Conservation (phyloP, 208 protist species). For the Crithidia sp. region DNA sequence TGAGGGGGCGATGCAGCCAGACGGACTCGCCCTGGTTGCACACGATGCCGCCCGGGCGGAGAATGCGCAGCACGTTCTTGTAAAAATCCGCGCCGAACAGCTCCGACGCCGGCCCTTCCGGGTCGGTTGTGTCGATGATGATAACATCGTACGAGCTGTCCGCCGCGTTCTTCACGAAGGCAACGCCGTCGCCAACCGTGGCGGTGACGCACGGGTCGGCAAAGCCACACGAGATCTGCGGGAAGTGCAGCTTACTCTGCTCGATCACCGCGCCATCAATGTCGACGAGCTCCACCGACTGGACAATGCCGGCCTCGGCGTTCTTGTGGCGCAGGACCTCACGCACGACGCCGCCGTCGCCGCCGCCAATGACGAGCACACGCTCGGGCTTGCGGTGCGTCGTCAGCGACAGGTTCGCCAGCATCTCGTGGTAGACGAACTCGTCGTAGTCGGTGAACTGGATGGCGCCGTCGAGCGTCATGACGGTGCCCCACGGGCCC, state of each 20-base stretch:
- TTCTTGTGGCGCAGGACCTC: constrained; percentile 95
- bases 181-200: constrained; percentile 83
- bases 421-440: constrained; percentile 99
- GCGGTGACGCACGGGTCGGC: constrained; percentile 74
- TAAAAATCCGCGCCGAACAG: constrained; percentile 92
- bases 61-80: constrained; percentile 71
- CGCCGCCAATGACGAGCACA: constrained; percentile 98
- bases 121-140: constrained; percentile 95
- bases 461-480: constrained; percentile 97
- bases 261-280: constrained; percentile 95
- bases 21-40: constrained; percentile 92
- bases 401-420: constrained; percentile 95
- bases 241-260: constrained; percentile 86
- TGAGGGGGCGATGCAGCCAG: constrained; percentile 93
- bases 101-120: constrained; percentile 88
- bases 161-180: constrained; percentile 80
- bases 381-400: constrained; percentile 89
- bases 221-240: constrained; percentile 79
- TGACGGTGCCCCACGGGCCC: constrained; percentile 95
- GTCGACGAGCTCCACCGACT: constrained; percentile 95
- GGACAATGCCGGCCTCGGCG: constrained; percentile 60
- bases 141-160: constrained; percentile 93
- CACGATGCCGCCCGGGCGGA: constrained; percentile 83
- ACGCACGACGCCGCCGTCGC: constrained; percentile 97
- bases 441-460: constrained; percentile 98